Base-by-base conservation (phyloP, 1,139 yeast genomes). In the Lodderomyces jiufengensis region DNA sequence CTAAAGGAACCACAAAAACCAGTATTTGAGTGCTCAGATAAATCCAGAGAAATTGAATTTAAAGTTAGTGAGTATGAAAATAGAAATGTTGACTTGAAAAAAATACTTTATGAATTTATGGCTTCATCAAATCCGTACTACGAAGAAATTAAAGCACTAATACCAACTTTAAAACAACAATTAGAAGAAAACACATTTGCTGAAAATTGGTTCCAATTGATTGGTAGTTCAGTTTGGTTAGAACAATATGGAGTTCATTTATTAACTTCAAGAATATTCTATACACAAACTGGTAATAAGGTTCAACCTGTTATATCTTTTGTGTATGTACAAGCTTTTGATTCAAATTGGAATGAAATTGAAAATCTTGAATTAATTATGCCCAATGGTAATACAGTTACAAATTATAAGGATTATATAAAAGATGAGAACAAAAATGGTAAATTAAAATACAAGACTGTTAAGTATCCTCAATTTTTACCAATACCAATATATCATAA, bases 191-290 rank as follows among this genome's bases (percentile, higher is more conserved):
- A 55, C 8, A 55, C 59, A 11, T 55, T 56, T 9, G 61, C 59
- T 15, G 50, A 51, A 31, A 55, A 57, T 39, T 66, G 71, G 70
- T 65, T 49, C 43, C 48, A 63, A 33, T 51, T 66, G 27, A 64
- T 68, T 0, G 73, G 70, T 1, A 57, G 69, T 2, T 59, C 67
- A 0, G 70, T 66, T 4, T 66, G 68, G 67, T 47, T 66, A 20
- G 59, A 63, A 41, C 60, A 66, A 33, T 64, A 63, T 39, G 69
- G 68, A 2, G 63, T 63, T 1, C 68, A 65, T 44, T 61, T 53
- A 36, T 54, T 59, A 58, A 58, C 64, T 11, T 58, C 68, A 7
- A 45, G 73, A 37, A 42, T 66, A 8, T 40, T 65, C 10, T 66
- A 61, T 45, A 50, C 59, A 27, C 61, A 64, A 1, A 44, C 38